Percentiles rank a stretch among this genome's conserved stretches.
Conservation (phyloP, 441 rosid genomes). For the Kokia cookei region DNA sequence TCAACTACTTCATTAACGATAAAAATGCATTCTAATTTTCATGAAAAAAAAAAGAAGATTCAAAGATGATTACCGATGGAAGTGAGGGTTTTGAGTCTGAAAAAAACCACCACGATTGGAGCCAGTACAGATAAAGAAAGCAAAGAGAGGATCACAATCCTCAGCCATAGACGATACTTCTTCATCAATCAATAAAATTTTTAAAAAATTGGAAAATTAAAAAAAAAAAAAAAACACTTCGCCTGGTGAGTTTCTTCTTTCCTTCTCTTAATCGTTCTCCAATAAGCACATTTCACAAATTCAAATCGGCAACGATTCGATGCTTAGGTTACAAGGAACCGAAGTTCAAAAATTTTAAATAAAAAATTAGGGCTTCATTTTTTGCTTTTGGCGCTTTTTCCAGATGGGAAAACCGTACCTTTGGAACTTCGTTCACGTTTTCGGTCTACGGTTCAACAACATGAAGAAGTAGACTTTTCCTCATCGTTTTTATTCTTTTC, state of each 20-base stretch:
- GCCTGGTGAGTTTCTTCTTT: conserved; percentile 6
- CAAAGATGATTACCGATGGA: conserved; percentile 42
- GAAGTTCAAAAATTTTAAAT: background rate
- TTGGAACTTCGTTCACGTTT: conserved; percentile 32
- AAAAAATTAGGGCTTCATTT: conserved; percentile 30
- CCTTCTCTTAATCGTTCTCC: conserved; percentile 30
- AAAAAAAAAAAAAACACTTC: background rate
- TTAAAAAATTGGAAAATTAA: background rate
- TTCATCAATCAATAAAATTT: conserved; percentile 44
- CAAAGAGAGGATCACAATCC: conserved; percentile 71
- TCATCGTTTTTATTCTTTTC: background rate
- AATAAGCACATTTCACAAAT: conserved; percentile 27
- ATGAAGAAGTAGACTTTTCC: background rate
- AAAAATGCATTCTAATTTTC: background rate
- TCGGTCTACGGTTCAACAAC: conserved; percentile 1
- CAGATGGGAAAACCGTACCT: conserved; percentile 9
- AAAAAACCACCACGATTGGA: conserved; percentile 63
- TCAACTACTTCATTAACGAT: background rate
- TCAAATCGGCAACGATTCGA: conserved; percentile 26
- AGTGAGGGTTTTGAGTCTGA: conserved; percentile 41
- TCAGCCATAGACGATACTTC: conserved; percentile 68
- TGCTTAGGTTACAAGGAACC: conserved; percentile 28
- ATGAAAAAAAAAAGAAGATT: background rate
- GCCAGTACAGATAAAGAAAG: conserved; percentile 69
- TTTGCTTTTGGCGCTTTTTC: background rate